Evolutionary conservation across 2,329 filamentous ascomycete genomes (phyloP), one percentile per base, ranked within the genome.

Genomic region (Aspergillus tamarii): DNA sequence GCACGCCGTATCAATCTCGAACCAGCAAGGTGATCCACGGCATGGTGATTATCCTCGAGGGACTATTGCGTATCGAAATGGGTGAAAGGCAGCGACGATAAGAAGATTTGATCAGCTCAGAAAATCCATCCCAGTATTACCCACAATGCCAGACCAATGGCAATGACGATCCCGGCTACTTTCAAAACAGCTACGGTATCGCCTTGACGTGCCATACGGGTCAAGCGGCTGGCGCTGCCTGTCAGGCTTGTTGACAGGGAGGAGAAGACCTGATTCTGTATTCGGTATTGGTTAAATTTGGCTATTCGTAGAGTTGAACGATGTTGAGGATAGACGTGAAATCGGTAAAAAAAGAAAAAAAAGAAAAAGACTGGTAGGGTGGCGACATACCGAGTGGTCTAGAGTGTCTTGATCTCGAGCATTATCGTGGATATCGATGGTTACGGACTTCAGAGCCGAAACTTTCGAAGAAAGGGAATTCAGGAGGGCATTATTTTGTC

Each of bases 391-490:
- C 45, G 92, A 94, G 74, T 88, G 89, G 80, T 99, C 93, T 70
- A 99, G 91, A 67, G 96, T 87, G 69, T 91, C 88, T 73, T 98
- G 94, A 72, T 92, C 88, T 63, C 93, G 88, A 57, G 95, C 95
- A 77, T 95, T 93, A 81, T 98, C 94, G 85, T 98, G 97, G 74
- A 99, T 99, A 82, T 99, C 93, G 69, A 98, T 88, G 48, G 95
- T 99, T 57, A 99, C 93, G 78, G 91, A 92, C 74, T 94, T 93
- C 67, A 99, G 87, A 59, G 93, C 93, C 21, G 92, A 92, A 61
- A 98, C 94, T 82, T 99, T 99, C 69, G 88, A 87, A 19, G 91
- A 91, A 43, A 99, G 90, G 77, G 96, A 93, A 74, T 94, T 90
- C 62, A 99, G 91, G 72, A 94, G 93, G 70, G 92, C 89, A 81